Evolutionary conservation across 345 rosid species (phyloP), one percentile per base, ranked within the genome.

Genomic region (Euphorbia pulcherrima): DNA sequence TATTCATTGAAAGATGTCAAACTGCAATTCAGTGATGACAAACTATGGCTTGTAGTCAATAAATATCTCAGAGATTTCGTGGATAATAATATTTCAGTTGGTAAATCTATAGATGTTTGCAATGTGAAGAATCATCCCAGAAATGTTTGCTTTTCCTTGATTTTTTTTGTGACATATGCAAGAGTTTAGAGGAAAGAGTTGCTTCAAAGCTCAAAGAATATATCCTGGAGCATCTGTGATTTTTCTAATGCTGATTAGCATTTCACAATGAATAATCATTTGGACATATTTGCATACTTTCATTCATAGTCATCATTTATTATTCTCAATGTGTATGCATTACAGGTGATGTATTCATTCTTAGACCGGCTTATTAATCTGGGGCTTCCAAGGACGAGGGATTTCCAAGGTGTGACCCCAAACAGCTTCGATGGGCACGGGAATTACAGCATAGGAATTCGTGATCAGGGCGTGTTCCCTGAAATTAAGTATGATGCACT

Each of bases 391-490:
- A 81, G 97, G 72, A 80, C 96, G 33, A 82, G 97, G 81, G 99
- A 94, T 80, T 94, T 94, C 82, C 90, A 85, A 78, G 99, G 99
- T 57, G 76, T 91, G 62, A 85, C 68, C 60, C 75, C 95, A 8
- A 91, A 82, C 75, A 91, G 99, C 85, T 91, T 94, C 40, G 96
- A 94, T 69, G 96, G 96, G 11, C 85, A 94, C 30, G 99, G 99
- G 63, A 94, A 89, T 74, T 91, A 82, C 91, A 89, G 92, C 70
- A 48, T 94, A 21, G 99, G 97, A 26, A 35, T 94, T 40, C 78
- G 78, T 17, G 99, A 94, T 18, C 97, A 90, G 83, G 74, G 92
- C 37, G 95, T 91, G 46, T 94, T 94, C 80, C 96, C 97, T 0
- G 97, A 94, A 72, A 79, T 91, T 81, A 84, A 77, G 79, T 86